Evolutionary conservation across 345 rosid genomes (phyloP).

Genomic region (Acer yangbiense): DNA sequence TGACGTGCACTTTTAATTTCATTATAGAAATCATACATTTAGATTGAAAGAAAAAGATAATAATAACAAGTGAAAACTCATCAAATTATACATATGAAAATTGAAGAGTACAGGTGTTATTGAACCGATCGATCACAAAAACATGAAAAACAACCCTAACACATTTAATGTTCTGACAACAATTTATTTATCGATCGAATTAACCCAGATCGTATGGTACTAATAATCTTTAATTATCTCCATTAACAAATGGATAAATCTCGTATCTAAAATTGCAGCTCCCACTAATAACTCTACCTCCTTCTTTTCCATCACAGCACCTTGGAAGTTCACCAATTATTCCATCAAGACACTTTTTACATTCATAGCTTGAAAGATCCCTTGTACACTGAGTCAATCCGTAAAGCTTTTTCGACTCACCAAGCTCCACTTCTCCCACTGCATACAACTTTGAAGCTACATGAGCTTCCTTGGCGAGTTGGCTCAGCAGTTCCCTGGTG

Average conservation of each 20-base stretch:
- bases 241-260: conserved; percentile 43
- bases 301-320: conserved; percentile 52
- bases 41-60: too few relatives aligned
- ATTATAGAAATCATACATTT: too few relatives aligned
- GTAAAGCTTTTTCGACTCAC: conserved; percentile 21
- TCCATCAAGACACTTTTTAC: conserved; percentile 44
- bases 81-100: too few relatives aligned
- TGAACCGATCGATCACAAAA: too few relatives aligned
- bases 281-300: conserved; percentile 48
- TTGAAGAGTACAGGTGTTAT: too few relatives aligned
- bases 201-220: too few relatives aligned
- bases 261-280: conserved; percentile 53
- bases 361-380: conserved; percentile 29
- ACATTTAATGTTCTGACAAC: too few relatives aligned
- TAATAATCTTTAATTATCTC: too few relatives aligned
- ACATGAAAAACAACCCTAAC: too few relatives aligned
- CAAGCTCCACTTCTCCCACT: conserved; percentile 27
- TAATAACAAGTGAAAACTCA: too few relatives aligned
- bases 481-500: conserved; percentile 32
- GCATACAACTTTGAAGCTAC: conserved; percentile 26
- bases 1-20: too few relatives aligned
- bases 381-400: conserved; percentile 46
- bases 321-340: conserved; percentile 41
- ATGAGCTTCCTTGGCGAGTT: conserved; percentile 25
- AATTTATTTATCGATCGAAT: too few relatives aligned